These are phyloP conservation scores for Penicillium palitans DNA, from an alignment of 2,329 filamentous ascomycete genomes.

Conservation along the genomic window DNA sequence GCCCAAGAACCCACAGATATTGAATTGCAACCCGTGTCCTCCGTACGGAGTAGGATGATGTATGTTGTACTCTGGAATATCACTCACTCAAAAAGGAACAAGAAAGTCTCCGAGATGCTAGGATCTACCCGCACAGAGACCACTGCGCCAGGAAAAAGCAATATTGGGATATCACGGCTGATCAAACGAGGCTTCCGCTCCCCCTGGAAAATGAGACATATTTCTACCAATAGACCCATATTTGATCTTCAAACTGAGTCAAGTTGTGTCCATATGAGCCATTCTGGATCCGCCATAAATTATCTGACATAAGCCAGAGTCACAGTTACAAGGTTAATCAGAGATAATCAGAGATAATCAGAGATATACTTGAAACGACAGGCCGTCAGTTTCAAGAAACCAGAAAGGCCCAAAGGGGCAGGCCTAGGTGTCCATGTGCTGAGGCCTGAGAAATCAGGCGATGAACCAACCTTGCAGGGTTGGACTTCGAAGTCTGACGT, in stretches of 20 bases:
- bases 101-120: neutral
- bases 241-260: neutral
- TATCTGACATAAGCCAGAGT: neutral
- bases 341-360: no score
- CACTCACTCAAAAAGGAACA: no score
- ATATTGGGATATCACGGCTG: neutral
- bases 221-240: neutral
- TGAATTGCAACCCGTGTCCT: no score
- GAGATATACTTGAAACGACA: neutral
- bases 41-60: no score
- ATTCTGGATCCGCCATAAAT: neutral
- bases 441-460: neutral
- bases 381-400: neutral
- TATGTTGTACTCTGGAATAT: no score
- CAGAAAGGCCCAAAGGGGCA: neutral
- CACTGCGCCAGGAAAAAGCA: neutral
- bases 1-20: no score
- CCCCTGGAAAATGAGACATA: neutral
- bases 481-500: neutral
- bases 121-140: neutral
- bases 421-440: no score
- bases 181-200: no score
- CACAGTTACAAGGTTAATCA: no score
- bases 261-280: neutral
- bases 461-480: neutral